These are phyloP conservation scores for Yarrowia sp. DNA, from an alignment of 805 yeast species.

Conservation along the genomic window DNA sequence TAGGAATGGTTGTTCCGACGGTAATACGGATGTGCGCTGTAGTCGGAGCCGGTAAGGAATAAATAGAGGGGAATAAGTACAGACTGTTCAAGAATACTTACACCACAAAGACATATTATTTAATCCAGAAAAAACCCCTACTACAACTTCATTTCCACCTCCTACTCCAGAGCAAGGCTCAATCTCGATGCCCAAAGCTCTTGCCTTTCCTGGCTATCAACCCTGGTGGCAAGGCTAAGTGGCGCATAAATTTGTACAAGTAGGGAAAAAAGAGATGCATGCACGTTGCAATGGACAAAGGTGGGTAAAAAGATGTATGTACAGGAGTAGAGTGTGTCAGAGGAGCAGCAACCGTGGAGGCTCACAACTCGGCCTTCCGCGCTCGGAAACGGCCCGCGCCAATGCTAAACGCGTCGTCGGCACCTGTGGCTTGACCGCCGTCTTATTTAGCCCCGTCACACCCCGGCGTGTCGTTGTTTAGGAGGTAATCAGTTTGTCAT, in stretches of 20 bases:
- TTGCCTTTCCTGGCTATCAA: background rate
- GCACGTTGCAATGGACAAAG: background rate
- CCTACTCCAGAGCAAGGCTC: background rate
- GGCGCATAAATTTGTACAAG: background rate
- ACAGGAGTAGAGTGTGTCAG: background rate
- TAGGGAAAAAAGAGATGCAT: background rate
- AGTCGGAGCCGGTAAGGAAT: too few species aligned
- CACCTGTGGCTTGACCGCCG: background rate
- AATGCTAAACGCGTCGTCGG: background rate
- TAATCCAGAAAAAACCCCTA: too few species aligned
- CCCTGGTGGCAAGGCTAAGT: conserved; percentile 1
- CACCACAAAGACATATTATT: too few species aligned
- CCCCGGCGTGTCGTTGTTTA: background rate
- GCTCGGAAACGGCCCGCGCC: background rate
- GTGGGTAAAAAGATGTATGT: too few species aligned
- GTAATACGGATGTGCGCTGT: background rate
- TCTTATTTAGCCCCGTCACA: background rate
- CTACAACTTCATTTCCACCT: background rate
- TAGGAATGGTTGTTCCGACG: background rate
- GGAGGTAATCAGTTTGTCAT: background rate
- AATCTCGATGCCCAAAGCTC: background rate
- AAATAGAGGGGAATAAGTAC: too few species aligned
- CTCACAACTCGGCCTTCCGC: background rate
- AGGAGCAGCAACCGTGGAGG: background rate
- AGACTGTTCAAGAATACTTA: too few species aligned